Conservation (phyloP, 1,284 basidiomycete genomes). For the Malassezia caprae region DNA sequence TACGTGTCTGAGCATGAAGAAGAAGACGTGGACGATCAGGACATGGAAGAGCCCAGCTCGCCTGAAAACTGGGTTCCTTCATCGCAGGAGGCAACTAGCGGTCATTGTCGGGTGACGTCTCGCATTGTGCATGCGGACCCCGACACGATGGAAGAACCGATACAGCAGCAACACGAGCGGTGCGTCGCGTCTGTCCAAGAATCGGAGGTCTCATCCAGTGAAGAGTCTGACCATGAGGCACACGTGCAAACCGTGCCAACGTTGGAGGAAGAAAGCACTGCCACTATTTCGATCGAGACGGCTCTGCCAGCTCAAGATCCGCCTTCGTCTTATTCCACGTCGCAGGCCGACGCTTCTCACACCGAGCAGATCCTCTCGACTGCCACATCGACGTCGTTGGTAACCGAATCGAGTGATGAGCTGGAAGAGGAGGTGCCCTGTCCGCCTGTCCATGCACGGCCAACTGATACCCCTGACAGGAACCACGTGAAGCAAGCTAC, state of each 20-base stretch:
- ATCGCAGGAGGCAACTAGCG: not conserved
- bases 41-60: not conserved
- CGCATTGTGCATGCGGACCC: not conserved
- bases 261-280: not conserved
- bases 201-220: not conserved
- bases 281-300: not conserved
- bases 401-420: not conserved
- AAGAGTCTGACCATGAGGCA: not conserved
- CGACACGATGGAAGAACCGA: not conserved
- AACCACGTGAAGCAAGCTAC: not conserved
- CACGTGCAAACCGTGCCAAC: not conserved
- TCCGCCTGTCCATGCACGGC: not conserved
- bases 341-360: not conserved
- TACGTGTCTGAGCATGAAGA: constrained; percentile 2
- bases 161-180: not conserved
- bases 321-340: not conserved
- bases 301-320: not conserved
- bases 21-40: not conserved
- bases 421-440: not conserved
- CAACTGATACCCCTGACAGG: not conserved
- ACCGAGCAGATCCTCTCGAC: no score
- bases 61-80: not conserved
- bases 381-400: not conserved
- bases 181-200: not conserved
- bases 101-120: not conserved